These are phyloP conservation scores for Lentinula lateritia DNA, from an alignment of 768 basidiomycete genomes.

Conservation along the genomic window DNA sequence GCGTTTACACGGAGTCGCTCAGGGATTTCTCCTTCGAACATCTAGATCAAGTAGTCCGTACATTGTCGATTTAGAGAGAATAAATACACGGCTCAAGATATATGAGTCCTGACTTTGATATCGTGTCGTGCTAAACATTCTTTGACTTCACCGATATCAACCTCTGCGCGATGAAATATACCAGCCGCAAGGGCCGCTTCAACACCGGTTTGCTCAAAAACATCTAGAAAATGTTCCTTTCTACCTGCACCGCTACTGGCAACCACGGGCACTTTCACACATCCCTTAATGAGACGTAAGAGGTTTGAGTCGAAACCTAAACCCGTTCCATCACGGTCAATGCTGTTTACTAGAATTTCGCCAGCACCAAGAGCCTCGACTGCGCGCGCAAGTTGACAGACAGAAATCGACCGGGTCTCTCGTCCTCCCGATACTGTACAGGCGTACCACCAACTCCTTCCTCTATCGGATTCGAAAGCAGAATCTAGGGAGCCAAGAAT, in stretches of 20 bases:
- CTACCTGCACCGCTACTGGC: constrained; percentile 92
- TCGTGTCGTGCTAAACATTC: constrained; percentile 36
- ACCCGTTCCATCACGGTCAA: constrained; percentile 93
- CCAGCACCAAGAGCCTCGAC: constrained; percentile 92
- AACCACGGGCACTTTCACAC: constrained; percentile 87
- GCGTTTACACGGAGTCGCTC: not conserved
- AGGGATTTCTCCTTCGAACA: not conserved
- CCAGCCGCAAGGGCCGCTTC: constrained; percentile 96
- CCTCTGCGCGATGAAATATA: constrained; percentile 92
- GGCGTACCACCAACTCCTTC: constrained; percentile 96
- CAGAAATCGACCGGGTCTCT: constrained; percentile 77
- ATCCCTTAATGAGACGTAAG: constrained; percentile 64
- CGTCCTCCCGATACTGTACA: constrained; percentile 96
- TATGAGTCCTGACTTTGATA: constrained; percentile 40
- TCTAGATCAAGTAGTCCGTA: not conserved
- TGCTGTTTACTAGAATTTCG: constrained; percentile 92
- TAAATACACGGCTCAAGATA: not conserved
- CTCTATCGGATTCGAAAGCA: constrained; percentile 47
- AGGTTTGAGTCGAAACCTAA: constrained; percentile 88
- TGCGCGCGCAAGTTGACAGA: constrained; percentile 84
- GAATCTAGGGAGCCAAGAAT: constrained; percentile 40
- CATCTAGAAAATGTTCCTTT: constrained; percentile 78
- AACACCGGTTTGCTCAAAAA: constrained; percentile 73
- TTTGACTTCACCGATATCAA: constrained; percentile 81
- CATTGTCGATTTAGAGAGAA: not conserved